These are phyloP conservation scores for Apiotrichum porosum DNA, from an alignment of 1,284 basidiomycete species.

Conservation along the genomic window DNA sequence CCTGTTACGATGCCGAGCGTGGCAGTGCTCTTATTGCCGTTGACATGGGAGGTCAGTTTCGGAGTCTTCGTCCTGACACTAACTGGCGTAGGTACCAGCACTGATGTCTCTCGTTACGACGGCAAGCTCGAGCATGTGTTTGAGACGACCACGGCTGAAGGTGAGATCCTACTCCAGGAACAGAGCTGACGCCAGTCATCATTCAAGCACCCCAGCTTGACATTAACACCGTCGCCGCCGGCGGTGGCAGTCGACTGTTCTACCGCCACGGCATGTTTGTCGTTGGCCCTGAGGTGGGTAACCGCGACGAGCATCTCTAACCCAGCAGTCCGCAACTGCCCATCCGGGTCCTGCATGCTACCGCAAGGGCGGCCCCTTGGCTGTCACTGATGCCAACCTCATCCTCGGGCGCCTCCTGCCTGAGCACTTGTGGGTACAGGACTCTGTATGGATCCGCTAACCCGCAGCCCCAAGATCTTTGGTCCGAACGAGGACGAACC, in stretches of 20 bases:
- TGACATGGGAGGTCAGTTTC: constrained; percentile 55
- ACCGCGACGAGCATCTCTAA: too few species aligned
- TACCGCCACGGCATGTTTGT: constrained; percentile 38
- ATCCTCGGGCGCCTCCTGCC: constrained; percentile 42
- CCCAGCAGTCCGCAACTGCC: constrained; percentile 53
- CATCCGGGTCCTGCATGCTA: constrained; percentile 33
- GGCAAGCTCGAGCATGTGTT: constrained; percentile 36
- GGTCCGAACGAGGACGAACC: constrained; percentile 52
- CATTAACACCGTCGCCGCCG: constrained; percentile 42
- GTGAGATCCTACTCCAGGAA: constrained; percentile 1
- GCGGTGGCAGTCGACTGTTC: constrained; percentile 41
- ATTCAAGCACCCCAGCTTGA: constrained; percentile 70
- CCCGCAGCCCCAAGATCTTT: constrained; percentile 40
- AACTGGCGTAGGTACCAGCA: constrained; percentile 60
- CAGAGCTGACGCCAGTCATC: constrained; percentile 51
- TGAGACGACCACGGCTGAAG: constrained; percentile 73
- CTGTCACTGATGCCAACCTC: constrained; percentile 46
- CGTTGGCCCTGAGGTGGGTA: constrained; percentile 18
- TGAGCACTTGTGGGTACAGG: constrained; percentile 52
- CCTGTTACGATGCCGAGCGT: constrained; percentile 32
- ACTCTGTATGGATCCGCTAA: not conserved
- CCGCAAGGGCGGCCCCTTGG: constrained; percentile 41
- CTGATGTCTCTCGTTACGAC: constrained; percentile 48
- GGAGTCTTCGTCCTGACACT: not conserved
- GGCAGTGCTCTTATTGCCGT: constrained; percentile 46